Base-by-base conservation (phyloP, 2,329 filamentous ascomycete genomes). In the Colletotrichum sidae region DNA sequence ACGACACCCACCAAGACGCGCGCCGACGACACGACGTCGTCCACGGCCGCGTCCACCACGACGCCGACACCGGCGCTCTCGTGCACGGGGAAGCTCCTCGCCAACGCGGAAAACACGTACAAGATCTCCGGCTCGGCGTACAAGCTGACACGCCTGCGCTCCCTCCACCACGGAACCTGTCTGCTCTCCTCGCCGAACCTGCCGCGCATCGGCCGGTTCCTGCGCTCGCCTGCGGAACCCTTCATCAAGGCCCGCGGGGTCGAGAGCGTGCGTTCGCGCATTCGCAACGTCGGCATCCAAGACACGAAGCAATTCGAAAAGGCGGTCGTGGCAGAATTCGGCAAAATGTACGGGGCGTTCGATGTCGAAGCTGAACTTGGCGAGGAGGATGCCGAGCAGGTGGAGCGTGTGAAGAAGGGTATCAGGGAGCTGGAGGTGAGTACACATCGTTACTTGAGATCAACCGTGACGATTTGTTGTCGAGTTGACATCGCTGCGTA, bases 61-160 rank as follows among this genome's bases (percentile, higher is more conserved):
- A 25, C 25, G 25, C 25, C 25, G 25, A 25, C 25, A 25, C 25
- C 25, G 25, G 25, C 39, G 37, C 50, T 45, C 17, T 49, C 55
- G 0, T 57, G 44, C 37, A 42, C 44, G 17, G 55, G 55, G 0
- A 57, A 49, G 6, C 55, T 44, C 46, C 37, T 17, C 47, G 61
- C 50, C 3, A 55, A 61, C 39, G 51, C 57, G 54, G 68, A 64
- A 12, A 64, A 67, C 45, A 83, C 85, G 2, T 87, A 90, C 74
- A 99, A 99, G 77, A 86, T 98, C 10, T 97, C 94, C 0, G 96
- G 96, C 1, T 97, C 94, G 1, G 96, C 96, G 10, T 99, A 97
- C 80, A 98, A 98, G 78, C 83, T 99, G 58, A 97, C 92, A 0
- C 85, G 92, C 33, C 81, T 88, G 53, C 86, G 95, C 49, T 91